Conservation (phyloP, 1,284 basidiomycete species). For the Leccinum solheimii region DNA sequence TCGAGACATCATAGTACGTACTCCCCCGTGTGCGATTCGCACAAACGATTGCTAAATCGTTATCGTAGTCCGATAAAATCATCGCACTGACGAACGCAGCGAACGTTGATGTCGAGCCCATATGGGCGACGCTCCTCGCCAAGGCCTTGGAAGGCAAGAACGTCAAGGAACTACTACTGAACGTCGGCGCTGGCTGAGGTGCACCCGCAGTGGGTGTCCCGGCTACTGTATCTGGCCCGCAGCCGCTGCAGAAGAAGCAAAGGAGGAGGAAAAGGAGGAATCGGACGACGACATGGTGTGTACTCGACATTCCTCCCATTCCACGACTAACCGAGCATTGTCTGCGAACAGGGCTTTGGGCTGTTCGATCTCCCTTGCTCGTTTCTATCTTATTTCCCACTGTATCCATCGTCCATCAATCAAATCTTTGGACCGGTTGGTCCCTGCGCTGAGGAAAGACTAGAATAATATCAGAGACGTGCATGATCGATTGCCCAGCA, state of each 20-base stretch:
- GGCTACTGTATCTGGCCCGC: slow-evolving; percentile 53
- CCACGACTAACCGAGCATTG: neutral
- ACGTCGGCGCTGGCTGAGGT: slow-evolving; percentile 84
- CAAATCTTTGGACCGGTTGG: neutral
- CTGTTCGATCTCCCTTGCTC: neutral
- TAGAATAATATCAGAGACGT: too few relatives aligned
- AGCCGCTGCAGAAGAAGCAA: slow-evolving; percentile 62
- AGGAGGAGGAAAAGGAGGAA: slow-evolving; percentile 81
- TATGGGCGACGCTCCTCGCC: slow-evolving; percentile 96
- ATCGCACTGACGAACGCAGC: slow-evolving; percentile 81
- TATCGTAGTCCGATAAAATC: slow-evolving; percentile 87
- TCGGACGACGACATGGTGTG: slow-evolving; percentile 65
- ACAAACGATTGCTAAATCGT: neutral
- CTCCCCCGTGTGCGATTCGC: neutral
- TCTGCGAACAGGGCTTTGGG: neutral
- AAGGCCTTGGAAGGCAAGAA: slow-evolving; percentile 99
- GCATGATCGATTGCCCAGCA: too few relatives aligned
- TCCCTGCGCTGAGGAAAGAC: neutral
- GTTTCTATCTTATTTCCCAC: neutral
- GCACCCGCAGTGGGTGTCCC: slow-evolving; percentile 69
- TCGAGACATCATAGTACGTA: slow-evolving; percentile 92
- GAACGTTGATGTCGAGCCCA: slow-evolving; percentile 87
- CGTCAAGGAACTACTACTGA: slow-evolving; percentile 92
- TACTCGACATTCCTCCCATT: neutral
- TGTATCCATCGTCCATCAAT: neutral